phyloP scores from a whole-genome alignment of 1,139 yeast species.

The Blastobotrys capitulatus region DNA sequence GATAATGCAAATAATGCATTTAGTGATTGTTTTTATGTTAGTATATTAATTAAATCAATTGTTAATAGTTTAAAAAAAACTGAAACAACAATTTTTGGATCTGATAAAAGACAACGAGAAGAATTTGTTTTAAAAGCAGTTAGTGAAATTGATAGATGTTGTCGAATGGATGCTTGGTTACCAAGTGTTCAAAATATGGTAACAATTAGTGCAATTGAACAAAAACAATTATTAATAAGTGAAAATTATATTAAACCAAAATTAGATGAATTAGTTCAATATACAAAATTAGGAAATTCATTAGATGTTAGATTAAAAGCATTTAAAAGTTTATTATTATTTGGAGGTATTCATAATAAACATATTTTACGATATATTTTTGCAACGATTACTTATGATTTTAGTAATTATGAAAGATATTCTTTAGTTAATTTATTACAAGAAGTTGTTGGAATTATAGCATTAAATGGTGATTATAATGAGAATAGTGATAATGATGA shows the following conservation, averaged over 20 bases:
- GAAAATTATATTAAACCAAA: constrained; percentile 50
- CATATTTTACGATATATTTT: constrained; percentile 58
- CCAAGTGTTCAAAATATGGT: constrained; percentile 65
- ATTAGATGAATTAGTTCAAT: constrained; percentile 45
- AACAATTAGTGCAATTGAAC: constrained; percentile 51
- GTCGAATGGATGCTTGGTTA: constrained; percentile 80
- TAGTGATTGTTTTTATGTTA: constrained; percentile 66
- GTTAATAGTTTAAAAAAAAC: constrained; percentile 40
- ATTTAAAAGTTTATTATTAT: constrained; percentile 57
- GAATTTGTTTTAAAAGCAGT: constrained; percentile 42
- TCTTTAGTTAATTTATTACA: constrained; percentile 46
- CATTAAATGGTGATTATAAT: constrained; percentile 47
- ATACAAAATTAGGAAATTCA: constrained; percentile 47
- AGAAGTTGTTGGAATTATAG: constrained; percentile 59
- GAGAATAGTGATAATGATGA: neutral
- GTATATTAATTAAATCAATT: constrained; percentile 53
- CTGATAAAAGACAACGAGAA: constrained; percentile 11
- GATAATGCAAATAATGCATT: constrained; percentile 79
- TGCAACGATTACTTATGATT: constrained; percentile 51
- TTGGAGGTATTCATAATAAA: constrained; percentile 72
- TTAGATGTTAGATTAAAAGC: constrained; percentile 61
- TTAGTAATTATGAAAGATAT: constrained; percentile 47
- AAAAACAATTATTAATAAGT: constrained; percentile 55
- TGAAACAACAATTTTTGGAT: constrained; percentile 6
- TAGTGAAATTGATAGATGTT: constrained; percentile 64